phyloP scores from a whole-genome alignment of 345 rosid genomes.

The Pistacia vera region DNA sequence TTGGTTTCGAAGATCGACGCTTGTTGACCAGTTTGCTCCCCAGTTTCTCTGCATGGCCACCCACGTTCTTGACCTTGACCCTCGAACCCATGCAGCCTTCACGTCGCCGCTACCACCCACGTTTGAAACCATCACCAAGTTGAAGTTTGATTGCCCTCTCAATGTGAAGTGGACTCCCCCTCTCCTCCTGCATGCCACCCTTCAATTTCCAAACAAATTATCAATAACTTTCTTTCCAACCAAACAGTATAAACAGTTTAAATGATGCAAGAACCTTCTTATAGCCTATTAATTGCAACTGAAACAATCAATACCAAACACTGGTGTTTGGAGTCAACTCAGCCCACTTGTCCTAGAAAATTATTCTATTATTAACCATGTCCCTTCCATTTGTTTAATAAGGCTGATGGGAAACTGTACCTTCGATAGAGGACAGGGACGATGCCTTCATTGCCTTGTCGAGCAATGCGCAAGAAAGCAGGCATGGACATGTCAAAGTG shows the following conservation, averaged over 20 bases:
- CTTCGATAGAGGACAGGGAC: conserved; percentile 66
- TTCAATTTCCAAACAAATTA: conserved; percentile 7
- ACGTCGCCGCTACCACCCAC: conserved; percentile 73
- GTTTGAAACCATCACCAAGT: conserved; percentile 73
- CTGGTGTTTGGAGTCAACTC: too few species aligned
- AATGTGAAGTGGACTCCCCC: conserved; percentile 83
- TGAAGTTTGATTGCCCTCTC: conserved; percentile 75
- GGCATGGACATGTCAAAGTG: conserved; percentile 86
- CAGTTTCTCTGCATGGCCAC: conserved; percentile 60
- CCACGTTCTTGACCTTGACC: conserved; percentile 58
- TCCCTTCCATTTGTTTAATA: too few species aligned
- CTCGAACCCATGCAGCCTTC: conserved; percentile 69
- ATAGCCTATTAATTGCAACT: too few species aligned
- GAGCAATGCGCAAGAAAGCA: conserved; percentile 70
- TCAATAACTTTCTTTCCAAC: too few species aligned
- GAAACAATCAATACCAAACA: too few species aligned
- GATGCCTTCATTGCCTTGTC: conserved; percentile 77
- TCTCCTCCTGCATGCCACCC: conserved; percentile 72
- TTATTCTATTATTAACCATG: too few species aligned
- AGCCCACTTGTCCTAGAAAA: too few species aligned
- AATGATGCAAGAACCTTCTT: too few species aligned
- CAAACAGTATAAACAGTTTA: too few species aligned
- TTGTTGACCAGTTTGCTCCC: conserved; percentile 86
- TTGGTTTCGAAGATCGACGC: conserved; percentile 55
- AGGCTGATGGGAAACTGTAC: conserved; percentile 20